Percentiles rank a stretch among this genome's conserved stretches.
These are phyloP conservation scores for Venturia carpophila DNA, from an alignment of 2,329 filamentous ascomycete genomes.

Conservation along the genomic window DNA sequence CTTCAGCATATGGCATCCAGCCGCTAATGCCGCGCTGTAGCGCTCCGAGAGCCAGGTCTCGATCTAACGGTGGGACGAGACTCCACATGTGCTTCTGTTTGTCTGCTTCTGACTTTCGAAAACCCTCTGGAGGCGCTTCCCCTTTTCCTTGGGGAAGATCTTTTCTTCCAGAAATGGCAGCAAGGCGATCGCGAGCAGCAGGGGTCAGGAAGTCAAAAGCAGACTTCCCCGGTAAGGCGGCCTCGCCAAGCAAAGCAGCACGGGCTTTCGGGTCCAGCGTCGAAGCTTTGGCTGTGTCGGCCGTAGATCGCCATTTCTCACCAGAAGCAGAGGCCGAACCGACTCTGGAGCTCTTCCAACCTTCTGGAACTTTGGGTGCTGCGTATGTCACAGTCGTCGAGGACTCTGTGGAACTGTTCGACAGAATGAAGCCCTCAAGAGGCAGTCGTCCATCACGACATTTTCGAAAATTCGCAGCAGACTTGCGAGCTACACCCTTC, in stretches of 20 bases:
- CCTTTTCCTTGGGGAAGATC: conserved; percentile 71
- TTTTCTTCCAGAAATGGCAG: conserved; percentile 62
- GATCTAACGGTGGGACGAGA: conserved; percentile 38
- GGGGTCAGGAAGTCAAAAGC: conserved; percentile 88
- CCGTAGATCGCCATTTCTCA: conserved; percentile 45
- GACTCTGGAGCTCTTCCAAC: conserved; percentile 62
- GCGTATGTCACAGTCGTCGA: conserved; percentile 45
- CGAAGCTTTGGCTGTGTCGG: conserved; percentile 71
- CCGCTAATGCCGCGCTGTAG: conserved; percentile 47
- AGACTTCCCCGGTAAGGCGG: conserved; percentile 78
- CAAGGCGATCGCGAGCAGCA: conserved; percentile 68
- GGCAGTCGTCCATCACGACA: conserved; percentile 79
- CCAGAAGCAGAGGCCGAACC: conserved; percentile 28
- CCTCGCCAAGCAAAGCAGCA: conserved; percentile 73
- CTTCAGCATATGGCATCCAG: conserved; percentile 77
- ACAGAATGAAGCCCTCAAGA: conserved; percentile 70
- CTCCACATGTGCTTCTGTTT: conserved; percentile 47
- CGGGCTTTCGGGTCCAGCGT: conserved; percentile 67
- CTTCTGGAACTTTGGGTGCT: conserved; percentile 60
- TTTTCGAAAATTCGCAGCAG: conserved; percentile 47
- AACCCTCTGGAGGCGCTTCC: conserved; percentile 60
- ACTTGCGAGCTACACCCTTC: conserved; percentile 37
- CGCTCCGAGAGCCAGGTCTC: conserved; percentile 38
- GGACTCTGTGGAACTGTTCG: conserved; percentile 39
- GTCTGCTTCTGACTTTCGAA: conserved; percentile 55